Base-by-base conservation (phyloP, 1,284 basidiomycete species). In the Malassezia sp. region DNA sequence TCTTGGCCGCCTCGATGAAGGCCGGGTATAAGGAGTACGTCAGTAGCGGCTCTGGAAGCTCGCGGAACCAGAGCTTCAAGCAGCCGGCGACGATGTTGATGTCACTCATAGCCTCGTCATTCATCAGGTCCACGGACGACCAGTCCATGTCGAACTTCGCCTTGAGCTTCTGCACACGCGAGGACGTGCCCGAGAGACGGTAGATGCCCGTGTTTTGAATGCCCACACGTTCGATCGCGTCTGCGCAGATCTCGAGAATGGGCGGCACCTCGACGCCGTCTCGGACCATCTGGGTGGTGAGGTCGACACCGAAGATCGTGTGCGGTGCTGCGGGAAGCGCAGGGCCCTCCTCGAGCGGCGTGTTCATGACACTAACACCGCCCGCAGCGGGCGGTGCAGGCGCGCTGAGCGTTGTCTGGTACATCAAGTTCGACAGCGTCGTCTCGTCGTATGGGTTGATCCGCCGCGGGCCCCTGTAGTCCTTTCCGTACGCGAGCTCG, bases 21-120 rank as follows among this genome's bases (percentile, higher is more conserved):
- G 82, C 82, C 67, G 83, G 78, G 71, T 96, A 89, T 38, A 96
- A 76, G 41, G 75, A 76, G 57, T 78, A 77, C 2, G 91, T 96
- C 57, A 99, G 73, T 38, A 99, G 72, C 20, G 93, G 91, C 70
- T 96, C 89, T 10, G 91, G 91, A 45, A 97, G 75, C 70, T 97
- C 93, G 53, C 93, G 78, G 68, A 99, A 79, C 91, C 91, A 99
- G 59, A 90, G 75, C 73, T 99, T 99, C 52, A 96, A 75, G 34
- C 83, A 86, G 45, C 87, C 85, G 12, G 91, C 80, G 36, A 97
- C 84, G 55, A 87, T 90, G 74, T 93, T 96, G 74, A 97, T 90
- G 70, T 99, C 91, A 22, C 80, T 78, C 24, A 73, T 77, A 24
- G 64, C 66, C 44, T 69, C 66, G 37, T 68, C 63, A 24, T 48